phyloP scores from a whole-genome alignment of 768 basidiomycete genomes.

The Phaeolepiota aurea region DNA sequence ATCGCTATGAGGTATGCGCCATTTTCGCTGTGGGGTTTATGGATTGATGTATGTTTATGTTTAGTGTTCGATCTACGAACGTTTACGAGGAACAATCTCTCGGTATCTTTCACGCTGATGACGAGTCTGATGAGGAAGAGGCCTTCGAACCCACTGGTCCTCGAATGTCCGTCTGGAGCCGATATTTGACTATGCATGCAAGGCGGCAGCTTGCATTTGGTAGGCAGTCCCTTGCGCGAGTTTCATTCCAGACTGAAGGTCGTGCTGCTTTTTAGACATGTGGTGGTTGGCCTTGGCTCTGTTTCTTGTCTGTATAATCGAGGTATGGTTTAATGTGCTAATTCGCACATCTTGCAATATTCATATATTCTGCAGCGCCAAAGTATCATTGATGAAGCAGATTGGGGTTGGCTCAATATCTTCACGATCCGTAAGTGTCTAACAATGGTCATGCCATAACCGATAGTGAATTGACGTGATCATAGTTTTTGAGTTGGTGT shows the following conservation, averaged over 20 bases:
- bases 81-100: slow-evolving; percentile 93
- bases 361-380: slow-evolving; percentile 22
- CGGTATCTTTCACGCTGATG: slow-evolving; percentile 60
- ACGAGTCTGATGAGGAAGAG: slow-evolving; percentile 35
- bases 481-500: slow-evolving; percentile 79
- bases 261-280: slow-evolving; percentile 77
- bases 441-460: neutral
- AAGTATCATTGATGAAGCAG: slow-evolving; percentile 35
- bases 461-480: neutral
- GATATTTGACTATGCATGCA: slow-evolving; percentile 75
- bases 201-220: slow-evolving; percentile 88
- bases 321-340: slow-evolving; percentile 42
- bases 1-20: slow-evolving; percentile 82
- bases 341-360: neutral
- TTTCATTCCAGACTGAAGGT: too few species aligned
- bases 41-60: slow-evolving; percentile 1
- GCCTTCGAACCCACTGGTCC: slow-evolving; percentile 34
- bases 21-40: too few species aligned
- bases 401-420: slow-evolving; percentile 72
- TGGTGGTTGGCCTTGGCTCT: slow-evolving; percentile 90
- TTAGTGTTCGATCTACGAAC: slow-evolving; percentile 83
- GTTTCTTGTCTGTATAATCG: slow-evolving; percentile 89
- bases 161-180: slow-evolving; percentile 62
- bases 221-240: too few species aligned
- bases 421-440: slow-evolving; percentile 60